Base-by-base conservation (phyloP, 129 eudicot genomes). In the Heracleum sosnowskyi region DNA sequence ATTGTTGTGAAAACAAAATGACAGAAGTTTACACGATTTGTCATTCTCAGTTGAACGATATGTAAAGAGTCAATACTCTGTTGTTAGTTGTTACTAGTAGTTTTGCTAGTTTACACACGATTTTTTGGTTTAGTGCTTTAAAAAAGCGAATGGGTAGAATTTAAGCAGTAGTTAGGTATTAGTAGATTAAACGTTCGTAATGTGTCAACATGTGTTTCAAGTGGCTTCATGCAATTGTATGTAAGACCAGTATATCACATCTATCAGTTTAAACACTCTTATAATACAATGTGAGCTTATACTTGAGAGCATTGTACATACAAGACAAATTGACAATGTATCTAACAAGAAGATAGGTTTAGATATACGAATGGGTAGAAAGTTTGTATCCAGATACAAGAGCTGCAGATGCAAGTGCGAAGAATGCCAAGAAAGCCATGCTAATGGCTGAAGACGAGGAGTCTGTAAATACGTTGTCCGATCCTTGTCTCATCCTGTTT, bases 341-440 rank as follows among this genome's bases (percentile, higher is more conserved):
- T 60, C 33, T 26, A 29, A n/a, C 36, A 13, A 66, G 35, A 63
- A 63, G 36, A 63, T 31, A 33, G 1, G 33, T 4, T 88, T 82
- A 93, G 36, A 93, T 84, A 41, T 85, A 86, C 45, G 89, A 51
- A 69, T 88, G 87, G 80, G 85, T 85, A 7, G 86, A 86, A 63
- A 94, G 88, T 71, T 91, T 94, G 80, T 90, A 91, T 62, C 96
- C 98, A 20, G 96, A 87, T 73, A 94, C 78, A 74, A 90, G 78
- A 76, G 98, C 91, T 0, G 98, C 91, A 34, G 79, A 81, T 1
- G 82, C 92, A 0, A 94, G 83, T 33, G 88, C 41, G 64, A 94
- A 26, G 82, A 94, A 91, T 5, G 97, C 98, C 73, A 94, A 81
- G 84, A 94, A 87, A 16, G 84, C 90, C 98, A 94, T 94, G 86